phyloP scores from a whole-genome alignment of 1,284 basidiomycete genomes.

The Cryptococcus sp. region DNA sequence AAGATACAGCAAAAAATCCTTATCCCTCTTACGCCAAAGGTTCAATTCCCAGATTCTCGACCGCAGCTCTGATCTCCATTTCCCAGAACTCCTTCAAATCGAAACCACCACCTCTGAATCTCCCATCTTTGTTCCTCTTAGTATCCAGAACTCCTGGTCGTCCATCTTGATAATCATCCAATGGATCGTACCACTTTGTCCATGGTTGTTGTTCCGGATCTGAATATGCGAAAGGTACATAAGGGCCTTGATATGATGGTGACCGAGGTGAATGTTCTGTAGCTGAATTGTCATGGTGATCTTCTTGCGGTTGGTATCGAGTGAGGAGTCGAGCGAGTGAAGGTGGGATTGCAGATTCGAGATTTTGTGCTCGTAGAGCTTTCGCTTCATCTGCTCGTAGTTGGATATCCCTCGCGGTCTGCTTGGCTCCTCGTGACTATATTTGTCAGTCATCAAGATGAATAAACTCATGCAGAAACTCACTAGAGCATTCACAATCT shows the following conservation, averaged over 20 bases:
- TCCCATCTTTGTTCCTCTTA: constrained; percentile 69
- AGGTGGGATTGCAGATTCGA: constrained; percentile 1
- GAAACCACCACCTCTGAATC: constrained; percentile 81
- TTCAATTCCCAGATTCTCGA: constrained; percentile 58
- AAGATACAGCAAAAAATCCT: no score
- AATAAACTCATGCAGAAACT: constrained; percentile 34
- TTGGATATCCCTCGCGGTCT: neutral
- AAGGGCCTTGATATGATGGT: constrained; percentile 41
- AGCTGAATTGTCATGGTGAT: constrained; percentile 3
- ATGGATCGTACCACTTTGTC: constrained; percentile 22
- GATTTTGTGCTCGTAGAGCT: neutral
- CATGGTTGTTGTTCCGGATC: constrained; percentile 25
- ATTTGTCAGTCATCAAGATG: constrained; percentile 1
- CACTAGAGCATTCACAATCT: constrained; percentile 74
- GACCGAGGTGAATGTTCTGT: constrained; percentile 28
- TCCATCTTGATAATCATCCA: constrained; percentile 40
- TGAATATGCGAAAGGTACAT: constrained; percentile 41
- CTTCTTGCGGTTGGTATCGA: neutral
- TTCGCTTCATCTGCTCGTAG: neutral
- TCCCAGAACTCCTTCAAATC: constrained; percentile 79
- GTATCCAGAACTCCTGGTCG: constrained; percentile 61
- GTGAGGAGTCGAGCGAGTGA: neutral
- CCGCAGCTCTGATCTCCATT: constrained; percentile 68
- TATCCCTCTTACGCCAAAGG: constrained; percentile 11
- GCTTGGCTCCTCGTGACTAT: neutral